These are phyloP conservation scores for Aspergillus avenaceus DNA, from an alignment of 495 filamentous ascomycete species.

Conservation along the genomic window DNA sequence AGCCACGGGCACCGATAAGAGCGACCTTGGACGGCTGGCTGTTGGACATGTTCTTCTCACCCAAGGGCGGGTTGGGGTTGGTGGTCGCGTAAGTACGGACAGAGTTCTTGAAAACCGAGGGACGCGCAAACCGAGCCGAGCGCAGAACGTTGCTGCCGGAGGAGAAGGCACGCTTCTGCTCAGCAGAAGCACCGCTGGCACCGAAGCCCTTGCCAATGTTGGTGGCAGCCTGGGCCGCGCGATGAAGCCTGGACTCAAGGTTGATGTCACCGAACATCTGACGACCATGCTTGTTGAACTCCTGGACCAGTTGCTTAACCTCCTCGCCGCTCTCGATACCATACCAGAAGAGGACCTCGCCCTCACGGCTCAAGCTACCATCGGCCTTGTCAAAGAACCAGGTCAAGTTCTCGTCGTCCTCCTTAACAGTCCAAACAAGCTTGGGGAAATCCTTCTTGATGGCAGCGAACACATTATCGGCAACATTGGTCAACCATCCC, in stretches of 20 bases:
- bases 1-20: constrained; percentile 92
- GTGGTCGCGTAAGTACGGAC: constrained; percentile 61
- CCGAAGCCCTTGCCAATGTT: constrained; percentile 50
- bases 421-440: constrained; percentile 95
- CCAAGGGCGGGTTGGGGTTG: constrained; percentile 97
- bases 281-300: constrained; percentile 78
- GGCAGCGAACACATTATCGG: constrained; percentile 93
- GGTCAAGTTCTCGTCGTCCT: constrained; percentile 93
- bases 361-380: constrained; percentile 78
- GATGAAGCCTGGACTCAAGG: constrained; percentile 76
- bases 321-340: constrained; percentile 83
- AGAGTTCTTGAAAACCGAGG: constrained; percentile 23
- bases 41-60: constrained; percentile 85
- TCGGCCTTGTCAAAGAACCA: constrained; percentile 99
- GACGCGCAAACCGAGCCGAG: constrained; percentile 27
- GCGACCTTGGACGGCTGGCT: constrained; percentile 76
- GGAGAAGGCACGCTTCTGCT: constrained; percentile 65
- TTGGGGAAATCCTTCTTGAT: constrained; percentile 91
- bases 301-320: constrained; percentile 79
- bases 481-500: constrained; percentile 91
- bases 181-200: constrained; percentile 40
- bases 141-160: constrained; percentile 47
- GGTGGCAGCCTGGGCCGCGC: constrained; percentile 64
- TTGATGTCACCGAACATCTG: constrained; percentile 91
- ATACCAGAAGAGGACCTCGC: constrained; percentile 96